A percentile compares a stretch with the other conserved stretches of the same genome.
Conservation (phyloP, 768 basidiomycete species). For the Hydnum rufescens region DNA sequence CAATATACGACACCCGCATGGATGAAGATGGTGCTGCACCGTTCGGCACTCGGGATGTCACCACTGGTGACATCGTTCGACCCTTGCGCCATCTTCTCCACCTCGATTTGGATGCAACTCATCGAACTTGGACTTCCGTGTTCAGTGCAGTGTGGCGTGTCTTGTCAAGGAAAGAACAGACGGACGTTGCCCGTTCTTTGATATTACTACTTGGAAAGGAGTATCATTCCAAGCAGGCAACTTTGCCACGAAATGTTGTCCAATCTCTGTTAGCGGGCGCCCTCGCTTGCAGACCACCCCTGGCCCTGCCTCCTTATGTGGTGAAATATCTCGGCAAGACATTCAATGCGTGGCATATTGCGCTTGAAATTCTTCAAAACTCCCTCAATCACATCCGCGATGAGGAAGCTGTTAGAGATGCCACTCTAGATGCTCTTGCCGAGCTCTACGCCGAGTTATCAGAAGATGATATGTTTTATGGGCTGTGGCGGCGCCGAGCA, state of each 20-base stretch:
- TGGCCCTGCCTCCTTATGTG: slow-evolving; percentile 83
- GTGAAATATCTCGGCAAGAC: slow-evolving; percentile 93
- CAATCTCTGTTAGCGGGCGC: slow-evolving; percentile 76
- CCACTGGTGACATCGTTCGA: slow-evolving; percentile 34
- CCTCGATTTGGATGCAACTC: slow-evolving; percentile 55
- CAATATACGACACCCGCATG: slow-evolving; percentile 14
- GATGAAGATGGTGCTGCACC: neutral
- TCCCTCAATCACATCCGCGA: slow-evolving; percentile 66
- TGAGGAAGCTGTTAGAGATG: slow-evolving; percentile 58
- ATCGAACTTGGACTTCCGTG: slow-evolving; percentile 69
- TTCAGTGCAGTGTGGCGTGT: slow-evolving; percentile 78
- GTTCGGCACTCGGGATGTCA: slow-evolving; percentile 1
- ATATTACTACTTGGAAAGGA: slow-evolving; percentile 82
- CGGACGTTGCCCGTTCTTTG: slow-evolving; percentile 73
- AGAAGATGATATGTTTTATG: slow-evolving; percentile 96
- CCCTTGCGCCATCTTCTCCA: slow-evolving; percentile 70
- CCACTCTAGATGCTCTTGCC: slow-evolving; percentile 72
- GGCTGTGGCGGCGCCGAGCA: slow-evolving; percentile 79
- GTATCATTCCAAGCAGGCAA: slow-evolving; percentile 76
- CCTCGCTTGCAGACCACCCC: slow-evolving; percentile 66
- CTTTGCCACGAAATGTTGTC: slow-evolving; percentile 77
- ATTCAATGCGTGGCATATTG: slow-evolving; percentile 88
- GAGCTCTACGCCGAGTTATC: slow-evolving; percentile 90
- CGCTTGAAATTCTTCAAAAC: slow-evolving; percentile 63
- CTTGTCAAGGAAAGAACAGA: slow-evolving; percentile 71